Base-by-base conservation (phyloP, 208 protist species). In the Leishmania amazonensis region DNA sequence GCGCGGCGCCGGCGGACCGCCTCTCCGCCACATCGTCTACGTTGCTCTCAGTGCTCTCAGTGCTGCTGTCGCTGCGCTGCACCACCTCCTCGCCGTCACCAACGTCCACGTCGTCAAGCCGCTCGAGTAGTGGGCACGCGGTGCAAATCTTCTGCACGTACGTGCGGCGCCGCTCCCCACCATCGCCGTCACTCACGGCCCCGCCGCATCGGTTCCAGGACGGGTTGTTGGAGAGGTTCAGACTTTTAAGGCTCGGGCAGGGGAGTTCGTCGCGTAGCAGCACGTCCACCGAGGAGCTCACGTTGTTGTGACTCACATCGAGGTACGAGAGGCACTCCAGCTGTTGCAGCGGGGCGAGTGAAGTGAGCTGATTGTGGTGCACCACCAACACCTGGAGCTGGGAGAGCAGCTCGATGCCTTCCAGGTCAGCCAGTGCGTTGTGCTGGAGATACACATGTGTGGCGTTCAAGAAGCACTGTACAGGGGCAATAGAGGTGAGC, bases 371-470 rank as follows among this genome's bases (percentile, higher is more conserved):
- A 75, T 97, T 97, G 85, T 97, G 94, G 77, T 93, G 90, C 47
- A 95, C 81, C 45, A 95, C 94, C 9, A 96, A 76, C 81, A 95
- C 91, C 24, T 81, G 83, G 19, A 97, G 87, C 40, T 94, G 84
- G 9, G 74, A 76, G 24, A 96, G 87, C 70, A 97, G 83, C 67
- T 88, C 77, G 38, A 97, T 62, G 40, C 92, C 94, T 8, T 94
- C 92, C 2, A 97, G 73, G 51, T 64, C 78, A 42, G 72, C 45
- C 24, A 97, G 60, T 2, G 68, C 51, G 83, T 97, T 97, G 86
- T 95, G 84, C 80, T 95, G 92, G 21, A 96, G 83, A 80, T 96
- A 95, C 28, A 97, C 67, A 83, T 96, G 91, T 15, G 93, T 95
- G 38, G 86, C 87, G 78, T 94, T 97, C 42, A 94, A 79, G 73